These are phyloP conservation scores for Eucommia ulmoides DNA, from an alignment of 257 asterid genomes.

Conservation along the genomic window DNA sequence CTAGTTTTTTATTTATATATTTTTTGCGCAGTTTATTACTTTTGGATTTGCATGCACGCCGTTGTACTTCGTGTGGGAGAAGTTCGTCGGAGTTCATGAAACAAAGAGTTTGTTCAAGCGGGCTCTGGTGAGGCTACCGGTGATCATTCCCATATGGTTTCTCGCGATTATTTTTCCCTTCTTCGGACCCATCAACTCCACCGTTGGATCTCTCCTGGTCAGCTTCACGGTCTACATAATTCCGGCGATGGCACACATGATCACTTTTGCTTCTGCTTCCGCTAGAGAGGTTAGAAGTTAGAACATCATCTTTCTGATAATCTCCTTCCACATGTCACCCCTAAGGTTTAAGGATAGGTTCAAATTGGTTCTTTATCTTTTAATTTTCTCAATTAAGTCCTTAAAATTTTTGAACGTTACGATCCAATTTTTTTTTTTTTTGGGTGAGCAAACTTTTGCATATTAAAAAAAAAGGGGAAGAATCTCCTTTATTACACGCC, in stretches of 20 bases:
- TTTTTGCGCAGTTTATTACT: conserved; percentile 53
- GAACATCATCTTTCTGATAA: too few relatives aligned
- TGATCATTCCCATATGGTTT: conserved; percentile 78
- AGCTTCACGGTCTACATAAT: conserved; percentile 88
- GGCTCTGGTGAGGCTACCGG: conserved; percentile 61
- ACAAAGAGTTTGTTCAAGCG: conserved; percentile 65
- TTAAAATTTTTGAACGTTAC: too few relatives aligned
- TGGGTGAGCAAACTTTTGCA: too few relatives aligned
- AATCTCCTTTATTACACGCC: too few relatives aligned
- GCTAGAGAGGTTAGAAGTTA: conserved; percentile 58
- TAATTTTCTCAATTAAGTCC: too few relatives aligned
- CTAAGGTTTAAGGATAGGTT: too few relatives aligned
- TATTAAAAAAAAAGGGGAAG: too few relatives aligned
- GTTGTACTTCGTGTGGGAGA: conserved; percentile 77
- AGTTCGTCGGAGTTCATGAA: conserved; percentile 58
- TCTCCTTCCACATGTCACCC: too few relatives aligned
- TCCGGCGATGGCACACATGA: conserved; percentile 82
- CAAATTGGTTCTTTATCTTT: too few relatives aligned
- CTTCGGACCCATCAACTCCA: conserved; percentile 74
- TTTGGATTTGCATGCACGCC: conserved; percentile 91
- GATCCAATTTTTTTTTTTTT: too few relatives aligned
- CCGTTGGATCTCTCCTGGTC: conserved; percentile 83
- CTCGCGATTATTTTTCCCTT: conserved; percentile 71
- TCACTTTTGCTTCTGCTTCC: conserved; percentile 69
- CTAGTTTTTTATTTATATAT: too few relatives aligned